phyloP scores from a whole-genome alignment of 108 stramenopile genomes.

The Seminavis robusta region DNA sequence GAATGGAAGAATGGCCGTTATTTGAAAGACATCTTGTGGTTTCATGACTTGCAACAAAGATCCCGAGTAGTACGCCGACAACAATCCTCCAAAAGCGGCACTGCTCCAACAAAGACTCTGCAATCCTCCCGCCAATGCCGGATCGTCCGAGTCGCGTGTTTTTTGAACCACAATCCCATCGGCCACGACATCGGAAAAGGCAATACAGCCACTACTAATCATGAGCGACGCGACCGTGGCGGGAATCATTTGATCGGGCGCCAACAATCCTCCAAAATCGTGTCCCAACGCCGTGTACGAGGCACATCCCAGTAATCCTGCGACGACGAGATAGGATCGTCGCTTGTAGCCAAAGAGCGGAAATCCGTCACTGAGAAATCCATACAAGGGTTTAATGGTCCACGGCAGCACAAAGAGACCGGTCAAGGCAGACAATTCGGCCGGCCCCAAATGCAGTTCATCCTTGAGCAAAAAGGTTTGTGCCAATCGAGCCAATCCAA shows the following conservation, averaged over 20 bases:
- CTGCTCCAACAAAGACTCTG: slow-evolving; percentile 92
- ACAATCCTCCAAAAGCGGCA: slow-evolving; percentile 84
- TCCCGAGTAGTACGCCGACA: slow-evolving; percentile 89
- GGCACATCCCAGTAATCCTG: slow-evolving; percentile 59
- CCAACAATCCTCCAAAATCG: slow-evolving; percentile 34
- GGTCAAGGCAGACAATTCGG: slow-evolving; percentile 83
- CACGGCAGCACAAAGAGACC: slow-evolving; percentile 89
- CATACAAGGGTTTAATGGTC: slow-evolving; percentile 94
- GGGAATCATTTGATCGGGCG: slow-evolving; percentile 9
- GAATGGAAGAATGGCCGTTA: slow-evolving; percentile 86
- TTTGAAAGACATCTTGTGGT: slow-evolving; percentile 79
- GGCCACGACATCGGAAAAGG: slow-evolving; percentile 92
- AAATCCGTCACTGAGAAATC: slow-evolving; percentile 87
- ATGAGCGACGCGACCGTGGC: slow-evolving; percentile 52
- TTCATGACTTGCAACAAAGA: slow-evolving; percentile 82
- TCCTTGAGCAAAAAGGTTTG: slow-evolving; percentile 94
- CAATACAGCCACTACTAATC: slow-evolving; percentile 79
- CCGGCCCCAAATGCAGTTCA: slow-evolving; percentile 88
- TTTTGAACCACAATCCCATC: slow-evolving; percentile 95
- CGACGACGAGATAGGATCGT: slow-evolving; percentile 73
- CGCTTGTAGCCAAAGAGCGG: slow-evolving; percentile 86
- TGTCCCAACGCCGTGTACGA: slow-evolving; percentile 57
- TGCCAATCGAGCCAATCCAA: slow-evolving; percentile 89
- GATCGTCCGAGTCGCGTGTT: slow-evolving; percentile 72
- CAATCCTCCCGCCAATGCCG: slow-evolving; percentile 68